Conservation (phyloP, 306 rosid genomes). For the Luffa aegyptiaca region DNA sequence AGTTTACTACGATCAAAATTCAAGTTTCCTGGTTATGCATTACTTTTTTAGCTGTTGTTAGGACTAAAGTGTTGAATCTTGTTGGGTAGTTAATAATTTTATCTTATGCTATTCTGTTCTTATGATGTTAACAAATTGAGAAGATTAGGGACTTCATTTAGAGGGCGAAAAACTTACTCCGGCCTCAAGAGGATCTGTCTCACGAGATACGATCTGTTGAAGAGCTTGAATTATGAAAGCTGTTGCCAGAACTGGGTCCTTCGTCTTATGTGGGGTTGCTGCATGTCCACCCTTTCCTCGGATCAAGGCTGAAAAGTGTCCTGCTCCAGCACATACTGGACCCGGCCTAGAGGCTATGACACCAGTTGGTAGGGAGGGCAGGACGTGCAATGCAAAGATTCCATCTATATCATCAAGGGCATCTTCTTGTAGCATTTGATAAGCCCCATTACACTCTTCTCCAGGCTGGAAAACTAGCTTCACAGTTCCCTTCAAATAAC, state of each 20-base stretch:
- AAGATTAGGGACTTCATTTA: not conserved
- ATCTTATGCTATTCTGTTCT: not conserved
- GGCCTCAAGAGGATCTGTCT: constrained; percentile 30
- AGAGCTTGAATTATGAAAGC: constrained; percentile 28
- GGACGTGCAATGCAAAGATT: constrained; percentile 27
- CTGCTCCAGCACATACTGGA: constrained; percentile 24
- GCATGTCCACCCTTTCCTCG: constrained; percentile 38
- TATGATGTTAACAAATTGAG: not conserved
- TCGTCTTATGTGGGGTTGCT: constrained; percentile 24
- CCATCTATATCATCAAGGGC: constrained; percentile 18
- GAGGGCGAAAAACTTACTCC: constrained; percentile 11
- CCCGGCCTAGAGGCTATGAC: constrained; percentile 35
- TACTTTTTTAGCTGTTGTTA: not conserved
- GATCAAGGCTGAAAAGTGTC: constrained; percentile 22
- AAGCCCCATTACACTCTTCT: constrained; percentile 39
- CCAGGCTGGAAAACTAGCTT: constrained; percentile 38
- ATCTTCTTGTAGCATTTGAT: constrained; percentile 27
- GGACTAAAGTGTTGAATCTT: not conserved
- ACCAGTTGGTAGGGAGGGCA: constrained; percentile 20
- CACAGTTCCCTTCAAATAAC: constrained; percentile 24
- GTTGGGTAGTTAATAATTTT: not conserved
- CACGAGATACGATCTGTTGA: constrained; percentile 34
- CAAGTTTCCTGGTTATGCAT: not conserved
- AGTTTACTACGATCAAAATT: not conserved
- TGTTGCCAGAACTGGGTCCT: constrained; percentile 32